Percentiles rank a stretch among this genome's conserved stretches.
phyloP scores from a whole-genome alignment of 768 basidiomycete species.

The Lactifluus rugatus region DNA sequence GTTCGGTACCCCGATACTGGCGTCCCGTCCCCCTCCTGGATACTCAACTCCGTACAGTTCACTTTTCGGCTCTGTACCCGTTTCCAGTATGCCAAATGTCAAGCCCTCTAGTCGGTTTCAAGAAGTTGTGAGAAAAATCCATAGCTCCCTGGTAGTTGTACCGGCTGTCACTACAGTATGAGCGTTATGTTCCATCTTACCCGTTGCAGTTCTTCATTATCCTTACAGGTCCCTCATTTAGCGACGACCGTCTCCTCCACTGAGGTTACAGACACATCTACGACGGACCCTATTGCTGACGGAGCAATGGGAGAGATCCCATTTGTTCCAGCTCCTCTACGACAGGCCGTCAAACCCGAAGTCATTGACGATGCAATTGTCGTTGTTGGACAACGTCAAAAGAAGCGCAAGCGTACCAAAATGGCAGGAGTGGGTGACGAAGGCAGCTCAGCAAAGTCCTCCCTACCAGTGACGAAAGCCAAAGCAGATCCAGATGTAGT shows the following conservation, averaged over 20 bases:
- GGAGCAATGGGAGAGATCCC: constrained; percentile 61
- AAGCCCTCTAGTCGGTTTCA: constrained; percentile 30
- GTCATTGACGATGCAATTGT: constrained; percentile 56
- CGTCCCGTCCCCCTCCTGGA: neutral
- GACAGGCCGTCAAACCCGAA: constrained; percentile 28
- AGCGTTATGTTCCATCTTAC: neutral
- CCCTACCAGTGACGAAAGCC: constrained; percentile 12
- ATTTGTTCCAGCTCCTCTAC: constrained; percentile 60
- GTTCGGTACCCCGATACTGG: constrained; percentile 13
- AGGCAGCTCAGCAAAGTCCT: constrained; percentile 11
- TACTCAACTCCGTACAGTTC: constrained; percentile 31
- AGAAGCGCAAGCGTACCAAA: constrained; percentile 54
- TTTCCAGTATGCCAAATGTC: neutral
- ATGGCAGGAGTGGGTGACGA: constrained; percentile 20
- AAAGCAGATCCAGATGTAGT: constrained; percentile 25
- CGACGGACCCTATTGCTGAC: constrained; percentile 1
- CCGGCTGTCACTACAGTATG: constrained; percentile 42
- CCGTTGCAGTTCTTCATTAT: neutral
- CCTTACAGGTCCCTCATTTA: neutral
- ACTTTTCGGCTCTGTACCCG: constrained; percentile 29
- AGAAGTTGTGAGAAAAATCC: constrained; percentile 55
- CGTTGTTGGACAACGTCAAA: constrained; percentile 58
- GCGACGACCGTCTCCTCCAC: neutral
- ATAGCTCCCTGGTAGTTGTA: constrained; percentile 51
- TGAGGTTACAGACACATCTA: constrained; percentile 8